A percentile compares a stretch with the other conserved stretches of the same genome.
Evolutionary conservation across 2,329 filamentous ascomycete species (phyloP).

Genomic region (Curvularia spicifera): DNA sequence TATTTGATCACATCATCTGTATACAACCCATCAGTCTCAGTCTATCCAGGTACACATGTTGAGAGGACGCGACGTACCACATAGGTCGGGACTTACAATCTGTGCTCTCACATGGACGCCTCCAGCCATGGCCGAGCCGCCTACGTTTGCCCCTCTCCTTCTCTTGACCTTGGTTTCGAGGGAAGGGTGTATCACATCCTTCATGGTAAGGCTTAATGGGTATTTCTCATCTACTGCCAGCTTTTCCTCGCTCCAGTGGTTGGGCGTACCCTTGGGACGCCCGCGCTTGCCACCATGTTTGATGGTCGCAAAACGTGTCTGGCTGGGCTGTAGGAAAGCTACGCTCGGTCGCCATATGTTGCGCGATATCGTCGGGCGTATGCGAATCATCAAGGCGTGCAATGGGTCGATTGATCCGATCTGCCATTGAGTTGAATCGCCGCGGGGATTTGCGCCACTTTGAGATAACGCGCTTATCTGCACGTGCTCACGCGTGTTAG

Average conservation of each 20-base stretch:
- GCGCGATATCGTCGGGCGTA: slow-evolving; percentile 21
- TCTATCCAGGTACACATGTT: slow-evolving; percentile 6
- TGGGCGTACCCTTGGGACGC: slow-evolving; percentile 2
- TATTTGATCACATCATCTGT: slow-evolving; percentile 73
- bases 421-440: slow-evolving; percentile 4
- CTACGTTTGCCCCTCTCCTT: slow-evolving; percentile 4
- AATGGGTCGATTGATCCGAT: slow-evolving; percentile 6
- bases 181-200: slow-evolving; percentile 17
- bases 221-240: slow-evolving; percentile 24
- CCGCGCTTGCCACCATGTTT: slow-evolving; percentile 2
- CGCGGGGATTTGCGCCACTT: slow-evolving; percentile 14
- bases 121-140: background rate
- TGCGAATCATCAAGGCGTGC: slow-evolving; percentile 27
- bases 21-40: slow-evolving; percentile 16
- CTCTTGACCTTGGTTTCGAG: slow-evolving; percentile 8
- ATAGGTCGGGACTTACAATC: slow-evolving; percentile 55
- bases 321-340: slow-evolving; percentile 4
- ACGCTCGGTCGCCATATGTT: slow-evolving; percentile 8
- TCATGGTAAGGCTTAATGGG: slow-evolving; percentile 21
- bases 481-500: slow-evolving; percentile 18
- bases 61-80: slow-evolving; percentile 48
- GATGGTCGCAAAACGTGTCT: slow-evolving; percentile 11
- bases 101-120: slow-evolving; percentile 33
- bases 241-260: slow-evolving; percentile 24
- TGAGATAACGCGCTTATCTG: slow-evolving; percentile 11